Percentiles rank a stretch among this genome's conserved stretches.
phyloP scores from a whole-genome alignment of 2,329 filamentous ascomycete species.

The Colletotrichum nymphaeae region DNA sequence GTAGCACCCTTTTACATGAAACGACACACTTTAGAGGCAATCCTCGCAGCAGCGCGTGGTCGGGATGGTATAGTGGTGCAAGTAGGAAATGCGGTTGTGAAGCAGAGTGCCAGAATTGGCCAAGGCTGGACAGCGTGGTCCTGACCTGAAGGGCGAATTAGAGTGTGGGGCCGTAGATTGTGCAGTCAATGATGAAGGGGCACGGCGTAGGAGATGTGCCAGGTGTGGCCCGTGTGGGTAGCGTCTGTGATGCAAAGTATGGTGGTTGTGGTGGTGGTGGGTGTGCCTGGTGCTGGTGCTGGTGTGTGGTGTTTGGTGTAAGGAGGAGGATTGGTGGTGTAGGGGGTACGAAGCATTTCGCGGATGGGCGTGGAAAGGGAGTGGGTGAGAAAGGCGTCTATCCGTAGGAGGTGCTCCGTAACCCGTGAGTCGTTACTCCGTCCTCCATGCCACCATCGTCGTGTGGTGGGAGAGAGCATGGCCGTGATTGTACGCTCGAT shows the following conservation, averaged over 20 bases:
- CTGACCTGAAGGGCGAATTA: constrained; percentile 24
- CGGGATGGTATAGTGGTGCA: neutral
- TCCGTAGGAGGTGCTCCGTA: neutral
- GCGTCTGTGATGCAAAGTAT: constrained; percentile 8
- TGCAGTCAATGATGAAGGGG: constrained; percentile 31
- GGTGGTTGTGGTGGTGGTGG: neutral
- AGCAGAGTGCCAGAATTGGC: constrained; percentile 12
- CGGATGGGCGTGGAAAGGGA: neutral
- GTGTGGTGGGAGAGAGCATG: constrained; percentile 1
- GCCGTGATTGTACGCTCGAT: neutral
- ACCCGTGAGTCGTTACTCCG: neutral
- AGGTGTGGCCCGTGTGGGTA: constrained; percentile 25
- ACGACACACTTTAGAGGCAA: constrained; percentile 21
- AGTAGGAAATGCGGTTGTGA: neutral
- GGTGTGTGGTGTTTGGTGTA: constrained; percentile 14
- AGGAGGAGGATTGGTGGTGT: neutral
- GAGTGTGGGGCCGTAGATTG: constrained; percentile 27
- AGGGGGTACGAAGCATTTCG: neutral
- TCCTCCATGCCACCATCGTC: constrained; percentile 1
- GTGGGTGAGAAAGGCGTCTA: constrained; percentile 1
- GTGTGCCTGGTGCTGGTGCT: no score
- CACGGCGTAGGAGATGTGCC: constrained; percentile 11
- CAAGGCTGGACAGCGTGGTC: constrained; percentile 27
- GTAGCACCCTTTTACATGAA: constrained; percentile 31
- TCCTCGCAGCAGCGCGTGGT: constrained; percentile 12